These are phyloP conservation scores for Verticillium zaregamsianum DNA, from an alignment of 2,329 filamentous ascomycete genomes.

Conservation along the genomic window DNA sequence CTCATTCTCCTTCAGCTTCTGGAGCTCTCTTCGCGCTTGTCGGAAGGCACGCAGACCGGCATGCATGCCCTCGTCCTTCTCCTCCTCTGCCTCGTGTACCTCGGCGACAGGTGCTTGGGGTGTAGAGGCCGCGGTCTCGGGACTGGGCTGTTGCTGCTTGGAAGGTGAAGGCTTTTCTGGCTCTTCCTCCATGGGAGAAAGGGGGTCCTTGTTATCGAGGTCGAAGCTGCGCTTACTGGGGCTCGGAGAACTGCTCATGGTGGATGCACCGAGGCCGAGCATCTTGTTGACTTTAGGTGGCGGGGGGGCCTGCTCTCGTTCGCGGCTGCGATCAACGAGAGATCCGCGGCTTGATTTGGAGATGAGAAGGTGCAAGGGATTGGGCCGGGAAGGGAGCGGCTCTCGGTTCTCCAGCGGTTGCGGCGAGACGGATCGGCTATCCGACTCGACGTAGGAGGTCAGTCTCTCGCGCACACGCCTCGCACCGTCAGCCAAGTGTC, in stretches of 20 bases:
- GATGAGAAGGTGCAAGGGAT: conserved; percentile 60
- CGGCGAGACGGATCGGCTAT: conserved; percentile 44
- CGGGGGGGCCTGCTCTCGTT: conserved; percentile 34
- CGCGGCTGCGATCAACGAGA: conserved; percentile 46
- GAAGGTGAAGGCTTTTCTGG: not conserved
- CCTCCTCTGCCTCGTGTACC: conserved; percentile 16
- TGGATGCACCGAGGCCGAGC: conserved; percentile 48
- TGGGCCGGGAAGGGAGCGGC: conserved; percentile 35
- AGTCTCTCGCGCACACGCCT: conserved; percentile 70
- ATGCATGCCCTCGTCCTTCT: conserved; percentile 32
- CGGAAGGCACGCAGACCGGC: conserved; percentile 53
- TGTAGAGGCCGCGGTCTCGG: not conserved
- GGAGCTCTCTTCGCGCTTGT: conserved; percentile 53
- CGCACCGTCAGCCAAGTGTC: conserved; percentile 66
- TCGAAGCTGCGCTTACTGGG: conserved; percentile 33
- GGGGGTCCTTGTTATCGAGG: conserved; percentile 19
- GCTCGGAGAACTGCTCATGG: conserved; percentile 35
- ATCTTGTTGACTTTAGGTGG: conserved; percentile 57
- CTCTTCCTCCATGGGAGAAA: conserved; percentile 22
- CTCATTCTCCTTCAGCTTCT: conserved; percentile 52
- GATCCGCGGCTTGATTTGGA: conserved; percentile 66
- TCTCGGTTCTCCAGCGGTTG: conserved; percentile 30
- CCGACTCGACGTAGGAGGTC: conserved; percentile 63
- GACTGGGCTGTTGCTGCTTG: not conserved
- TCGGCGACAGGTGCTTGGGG: conserved; percentile 6